Evolutionary conservation across 2,329 filamentous ascomycete genomes (phyloP), one percentile per base, ranked within the genome.

Genomic region (Verticillium longisporum): DNA sequence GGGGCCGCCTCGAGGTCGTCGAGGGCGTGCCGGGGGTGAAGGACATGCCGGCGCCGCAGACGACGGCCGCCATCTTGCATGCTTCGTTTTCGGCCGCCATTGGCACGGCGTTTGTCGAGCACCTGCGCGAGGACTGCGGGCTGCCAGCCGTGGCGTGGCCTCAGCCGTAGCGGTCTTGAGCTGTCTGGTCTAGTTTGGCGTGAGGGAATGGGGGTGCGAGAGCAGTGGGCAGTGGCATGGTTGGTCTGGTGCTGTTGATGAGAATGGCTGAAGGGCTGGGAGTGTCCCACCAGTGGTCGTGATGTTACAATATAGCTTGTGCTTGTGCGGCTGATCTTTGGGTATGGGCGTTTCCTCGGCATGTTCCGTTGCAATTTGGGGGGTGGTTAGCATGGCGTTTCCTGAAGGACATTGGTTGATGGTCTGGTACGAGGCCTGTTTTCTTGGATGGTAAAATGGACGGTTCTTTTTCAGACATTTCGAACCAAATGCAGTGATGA

Each of bases 1-100:
- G 26, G 2, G 26, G 3, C 26, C 26, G 26, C 0, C 67, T 87
- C 63, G 70, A 75, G 61, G 75, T 80, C 37, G 63, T 88, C 53
- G 78, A 80, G 37, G 78, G 88, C 3, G 71, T 75, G 32, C 78
- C 83, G 3, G 74, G 85, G 32, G 76, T 86, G 14, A 80, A 83
- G 64, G 77, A 81, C 65, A 81, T 83, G 69, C 79, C 82, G 2
- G 72, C 77, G 32, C 81, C 82, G 1, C 77, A 77, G 60, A 83
- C 80, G 18, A 78, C 80, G 61, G 78, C 78, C 55, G 82, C 85
- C 79, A 77, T 82, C 3, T 78, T 85, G 63, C 86, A 83, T 68
- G 80, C 85, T 2, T 80, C 83, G 31, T 84, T 88, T 64, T 87
- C 84, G 34, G 79, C 78, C 37, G 87, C 84, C 60, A 80, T 88